These are phyloP conservation scores for Saksenaea oblongispora DNA, from an alignment of 371 early-diverging fungal genomes.

Conservation along the genomic window DNA sequence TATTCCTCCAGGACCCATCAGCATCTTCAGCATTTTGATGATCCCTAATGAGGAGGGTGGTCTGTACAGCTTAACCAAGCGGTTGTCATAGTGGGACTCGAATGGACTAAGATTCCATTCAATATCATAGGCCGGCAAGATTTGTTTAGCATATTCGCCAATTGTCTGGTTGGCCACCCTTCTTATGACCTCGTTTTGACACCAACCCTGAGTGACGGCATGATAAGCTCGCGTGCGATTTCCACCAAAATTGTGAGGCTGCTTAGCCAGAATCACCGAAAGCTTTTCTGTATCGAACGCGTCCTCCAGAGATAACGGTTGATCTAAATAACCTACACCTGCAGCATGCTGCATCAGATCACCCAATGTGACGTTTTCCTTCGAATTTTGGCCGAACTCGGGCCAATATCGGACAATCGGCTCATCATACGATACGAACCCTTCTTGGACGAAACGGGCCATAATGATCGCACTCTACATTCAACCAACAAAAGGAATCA, in stretches of 20 bases:
- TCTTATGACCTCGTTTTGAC: conserved; percentile 68
- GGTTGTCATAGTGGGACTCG: conserved; percentile 7
- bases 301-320: conserved; percentile 33
- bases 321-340: conserved; percentile 62
- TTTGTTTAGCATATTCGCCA: conserved; percentile 57
- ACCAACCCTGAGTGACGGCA: conserved; percentile 71
- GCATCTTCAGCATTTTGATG: background rate
- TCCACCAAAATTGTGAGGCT: conserved; percentile 68
- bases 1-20: background rate
- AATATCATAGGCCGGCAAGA: conserved; percentile 36
- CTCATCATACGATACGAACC: conserved; percentile 54
- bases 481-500: background rate
- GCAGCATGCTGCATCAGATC: conserved; percentile 67
- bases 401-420: conserved; percentile 72
- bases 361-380: conserved; percentile 67
- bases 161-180: conserved; percentile 59
- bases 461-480: conserved; percentile 52
- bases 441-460: conserved; percentile 63
- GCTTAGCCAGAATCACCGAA: conserved; percentile 50
- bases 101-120: conserved; percentile 59
- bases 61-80: conserved; percentile 1
- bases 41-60: background rate
- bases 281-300: conserved; percentile 33
- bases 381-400: conserved; percentile 74
- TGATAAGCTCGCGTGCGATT: conserved; percentile 59